phyloP scores from a whole-genome alignment of 1,284 basidiomycete species.

The Ganoderma boninense region DNA sequence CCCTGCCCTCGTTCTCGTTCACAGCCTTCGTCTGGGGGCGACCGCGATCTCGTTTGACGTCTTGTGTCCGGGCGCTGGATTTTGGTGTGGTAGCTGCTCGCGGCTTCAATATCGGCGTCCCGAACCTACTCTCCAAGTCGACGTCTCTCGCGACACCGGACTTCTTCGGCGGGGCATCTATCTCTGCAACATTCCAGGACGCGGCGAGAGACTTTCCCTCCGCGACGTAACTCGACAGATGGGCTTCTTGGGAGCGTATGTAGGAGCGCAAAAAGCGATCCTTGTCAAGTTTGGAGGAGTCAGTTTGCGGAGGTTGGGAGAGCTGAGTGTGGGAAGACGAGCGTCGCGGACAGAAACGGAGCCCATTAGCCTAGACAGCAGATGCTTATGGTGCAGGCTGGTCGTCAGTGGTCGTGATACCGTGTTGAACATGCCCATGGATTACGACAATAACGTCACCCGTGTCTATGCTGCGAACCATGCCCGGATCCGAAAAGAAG shows the following conservation, averaged over 20 bases:
- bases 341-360: neutral
- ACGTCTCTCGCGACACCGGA: neutral
- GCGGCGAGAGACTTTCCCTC: conserved; percentile 47
- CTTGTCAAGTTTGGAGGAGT: conserved; percentile 48
- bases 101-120: conserved; percentile 66
- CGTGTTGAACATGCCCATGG: neutral
- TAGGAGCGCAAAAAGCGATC: conserved; percentile 54
- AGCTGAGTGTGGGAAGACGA: conserved; percentile 20
- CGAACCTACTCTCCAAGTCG: conserved; percentile 52
- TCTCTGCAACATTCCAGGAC: conserved; percentile 39
- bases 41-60: neutral
- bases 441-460: neutral
- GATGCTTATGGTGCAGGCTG: neutral
- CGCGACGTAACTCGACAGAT: conserved; percentile 53
- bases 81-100: conserved; percentile 37
- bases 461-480: neutral
- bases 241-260: conserved; percentile 56
- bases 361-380: neutral
- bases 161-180: conserved; percentile 8
- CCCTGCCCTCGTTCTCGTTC: neutral
- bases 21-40: neutral
- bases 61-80: neutral
- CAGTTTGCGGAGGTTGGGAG: conserved; percentile 29
- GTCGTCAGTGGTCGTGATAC: too few species aligned
- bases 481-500: neutral